These are phyloP conservation scores for Lentinula raphanica DNA, from an alignment of 768 basidiomycete species.

Conservation along the genomic window DNA sequence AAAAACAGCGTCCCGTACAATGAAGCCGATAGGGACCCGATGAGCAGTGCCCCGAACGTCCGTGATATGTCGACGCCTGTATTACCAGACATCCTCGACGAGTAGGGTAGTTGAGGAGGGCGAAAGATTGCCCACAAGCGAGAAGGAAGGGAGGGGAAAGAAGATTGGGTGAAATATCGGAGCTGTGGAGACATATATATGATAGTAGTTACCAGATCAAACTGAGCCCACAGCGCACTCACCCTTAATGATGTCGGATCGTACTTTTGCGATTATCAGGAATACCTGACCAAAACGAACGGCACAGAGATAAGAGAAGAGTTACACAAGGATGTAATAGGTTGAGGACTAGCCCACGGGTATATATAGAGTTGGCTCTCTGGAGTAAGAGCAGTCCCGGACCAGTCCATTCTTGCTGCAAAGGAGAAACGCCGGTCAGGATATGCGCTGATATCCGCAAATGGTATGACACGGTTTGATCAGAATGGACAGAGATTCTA, in stretches of 20 bases:
- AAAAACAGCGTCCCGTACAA: constrained; percentile 19
- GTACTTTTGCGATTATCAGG: no score
- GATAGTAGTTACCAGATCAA: background rate
- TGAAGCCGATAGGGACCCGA: constrained; percentile 33
- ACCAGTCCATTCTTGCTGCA: background rate
- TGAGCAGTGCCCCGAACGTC: constrained; percentile 33
- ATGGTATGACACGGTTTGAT: no score
- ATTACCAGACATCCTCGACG: constrained; percentile 6
- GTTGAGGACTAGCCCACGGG: no score
- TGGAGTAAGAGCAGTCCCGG: no score
- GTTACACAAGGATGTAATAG: no score
- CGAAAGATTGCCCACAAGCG: no score
- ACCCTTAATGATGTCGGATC: background rate
- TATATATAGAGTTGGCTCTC: no score
- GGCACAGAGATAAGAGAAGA: no score
- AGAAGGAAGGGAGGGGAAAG: background rate
- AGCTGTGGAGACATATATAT: no score
- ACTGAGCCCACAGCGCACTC: background rate
- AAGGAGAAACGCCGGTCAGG: background rate
- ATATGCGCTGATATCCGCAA: no score
- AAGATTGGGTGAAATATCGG: background rate
- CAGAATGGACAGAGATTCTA: no score
- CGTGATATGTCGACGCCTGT: constrained; percentile 19
- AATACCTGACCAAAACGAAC: background rate
- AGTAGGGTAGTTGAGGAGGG: no score